Conservation (phyloP, 805 yeast genomes). For the Candida boidinii region DNA sequence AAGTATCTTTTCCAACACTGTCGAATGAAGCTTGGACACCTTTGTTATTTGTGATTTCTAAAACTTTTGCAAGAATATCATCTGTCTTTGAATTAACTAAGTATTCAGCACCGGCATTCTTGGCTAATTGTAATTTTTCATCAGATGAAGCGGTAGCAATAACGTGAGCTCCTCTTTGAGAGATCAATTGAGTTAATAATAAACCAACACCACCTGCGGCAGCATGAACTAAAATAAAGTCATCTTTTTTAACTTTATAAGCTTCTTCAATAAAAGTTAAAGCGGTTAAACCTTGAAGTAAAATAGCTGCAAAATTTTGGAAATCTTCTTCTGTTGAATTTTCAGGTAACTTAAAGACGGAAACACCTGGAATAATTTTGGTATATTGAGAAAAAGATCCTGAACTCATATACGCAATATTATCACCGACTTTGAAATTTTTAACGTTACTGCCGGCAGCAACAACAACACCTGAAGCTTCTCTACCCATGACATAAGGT, state of each 20-base stretch:
- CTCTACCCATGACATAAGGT: conserved; percentile 67
- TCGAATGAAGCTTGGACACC: conserved; percentile 70
- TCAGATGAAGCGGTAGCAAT: conserved; percentile 80
- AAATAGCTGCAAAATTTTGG: conserved; percentile 49
- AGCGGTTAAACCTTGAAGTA: conserved; percentile 75
- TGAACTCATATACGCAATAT: conserved; percentile 47
- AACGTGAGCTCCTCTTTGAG: conserved; percentile 61
- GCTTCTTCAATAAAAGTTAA: conserved; percentile 61
- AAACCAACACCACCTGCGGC: conserved; percentile 96
- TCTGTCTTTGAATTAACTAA: conserved; percentile 39
- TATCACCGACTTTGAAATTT: conserved; percentile 57
- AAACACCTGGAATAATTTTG: conserved; percentile 28
- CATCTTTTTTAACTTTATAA: conserved; percentile 59
- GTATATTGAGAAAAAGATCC: conserved; percentile 71
- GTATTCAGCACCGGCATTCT: conserved; percentile 68
- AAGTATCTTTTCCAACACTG: conserved; percentile 73
- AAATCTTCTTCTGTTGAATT: conserved; percentile 38
- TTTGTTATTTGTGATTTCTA: conserved; percentile 50
- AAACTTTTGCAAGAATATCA: conserved; percentile 43
- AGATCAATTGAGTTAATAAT: conserved; percentile 55
- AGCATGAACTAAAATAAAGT: conserved; percentile 72
- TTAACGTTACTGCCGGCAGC: conserved; percentile 53
- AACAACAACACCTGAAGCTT: conserved; percentile 62
- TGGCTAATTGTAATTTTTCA: conserved; percentile 61
- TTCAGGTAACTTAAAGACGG: conserved; percentile 40